phyloP scores from a whole-genome alignment of 345 rosid species.

The Boechera stricta region DNA sequence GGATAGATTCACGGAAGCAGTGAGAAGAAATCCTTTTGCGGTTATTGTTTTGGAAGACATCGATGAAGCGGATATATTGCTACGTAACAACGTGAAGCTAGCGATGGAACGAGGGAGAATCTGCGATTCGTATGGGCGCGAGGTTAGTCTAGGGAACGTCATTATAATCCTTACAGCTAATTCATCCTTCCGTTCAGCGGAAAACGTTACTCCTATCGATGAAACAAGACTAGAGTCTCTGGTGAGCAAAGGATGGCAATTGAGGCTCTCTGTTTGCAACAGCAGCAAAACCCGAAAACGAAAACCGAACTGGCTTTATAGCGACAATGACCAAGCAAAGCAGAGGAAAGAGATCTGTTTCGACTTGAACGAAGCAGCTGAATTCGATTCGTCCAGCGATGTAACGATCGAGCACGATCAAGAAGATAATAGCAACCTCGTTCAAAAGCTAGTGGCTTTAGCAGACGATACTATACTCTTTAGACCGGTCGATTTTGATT shows the following conservation, averaged over 20 bases:
- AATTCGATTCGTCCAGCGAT: constrained; percentile 76
- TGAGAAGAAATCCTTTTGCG: constrained; percentile 80
- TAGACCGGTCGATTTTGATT: constrained; percentile 71
- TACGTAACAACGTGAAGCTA: constrained; percentile 74
- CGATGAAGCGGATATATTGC: constrained; percentile 77
- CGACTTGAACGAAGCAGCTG: constrained; percentile 81
- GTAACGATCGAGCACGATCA: constrained; percentile 80
- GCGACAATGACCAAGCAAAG: constrained; percentile 55
- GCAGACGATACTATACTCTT: constrained; percentile 71
- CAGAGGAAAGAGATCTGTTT: constrained; percentile 75
- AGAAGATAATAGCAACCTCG: constrained; percentile 54
- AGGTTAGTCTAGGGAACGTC: constrained; percentile 87
- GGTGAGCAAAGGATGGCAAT: constrained; percentile 69
- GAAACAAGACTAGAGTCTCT: constrained; percentile 67
- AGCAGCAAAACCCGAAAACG: constrained; percentile 63
- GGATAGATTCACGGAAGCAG: constrained; percentile 82
- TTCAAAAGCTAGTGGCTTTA: constrained; percentile 55
- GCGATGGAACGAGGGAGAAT: constrained; percentile 95
- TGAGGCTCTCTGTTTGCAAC: constrained; percentile 64
- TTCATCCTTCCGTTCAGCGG: constrained; percentile 53
- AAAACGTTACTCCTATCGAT: constrained; percentile 54
- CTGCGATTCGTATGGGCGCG: constrained; percentile 89
- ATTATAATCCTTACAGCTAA: constrained; percentile 79
- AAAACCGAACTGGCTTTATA: constrained; percentile 69
- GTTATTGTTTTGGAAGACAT: constrained; percentile 85